Conservation (phyloP, 495 filamentous ascomycete species). For the Aspergillus steynii region DNA sequence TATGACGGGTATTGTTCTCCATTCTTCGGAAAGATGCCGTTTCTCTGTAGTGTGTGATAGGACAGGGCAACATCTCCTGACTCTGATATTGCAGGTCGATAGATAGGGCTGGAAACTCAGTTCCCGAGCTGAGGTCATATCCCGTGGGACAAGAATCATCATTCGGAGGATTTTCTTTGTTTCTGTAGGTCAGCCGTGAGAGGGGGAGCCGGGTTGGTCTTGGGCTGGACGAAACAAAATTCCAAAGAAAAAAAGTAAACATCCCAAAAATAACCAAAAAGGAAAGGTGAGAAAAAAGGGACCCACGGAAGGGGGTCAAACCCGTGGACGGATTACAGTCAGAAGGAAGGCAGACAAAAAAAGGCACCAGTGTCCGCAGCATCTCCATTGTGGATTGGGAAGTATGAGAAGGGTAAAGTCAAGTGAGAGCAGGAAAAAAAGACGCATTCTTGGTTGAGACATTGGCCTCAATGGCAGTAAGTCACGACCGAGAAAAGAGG, state of each 20-base stretch:
- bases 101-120: neutral
- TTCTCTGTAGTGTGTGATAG: neutral
- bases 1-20: too few relatives aligned
- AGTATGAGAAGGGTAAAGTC: neutral
- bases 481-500: neutral
- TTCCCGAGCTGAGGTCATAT: too few relatives aligned
- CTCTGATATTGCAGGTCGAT: neutral
- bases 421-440: slow-evolving; percentile 15
- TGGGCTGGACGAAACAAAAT: slow-evolving; percentile 1
- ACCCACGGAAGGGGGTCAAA: slow-evolving; percentile 3
- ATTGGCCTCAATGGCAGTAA: slow-evolving; percentile 8
- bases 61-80: neutral
- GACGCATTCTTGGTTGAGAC: slow-evolving; percentile 17
- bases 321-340: neutral
- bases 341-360: slow-evolving; percentile 6
- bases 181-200: slow-evolving; percentile 7
- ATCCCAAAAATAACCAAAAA: slow-evolving; percentile 3
- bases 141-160: neutral
- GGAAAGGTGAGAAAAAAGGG: slow-evolving; percentile 12
- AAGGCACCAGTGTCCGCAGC: neutral
- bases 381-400: too few relatives aligned
- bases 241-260: slow-evolving; percentile 14
- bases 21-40: too few relatives aligned
- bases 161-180: slow-evolving; percentile 8
- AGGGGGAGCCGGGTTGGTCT: slow-evolving; percentile 1